Base-by-base conservation (phyloP, 2,329 filamentous ascomycete species). In the Phyllosticta citrichinensis region DNA sequence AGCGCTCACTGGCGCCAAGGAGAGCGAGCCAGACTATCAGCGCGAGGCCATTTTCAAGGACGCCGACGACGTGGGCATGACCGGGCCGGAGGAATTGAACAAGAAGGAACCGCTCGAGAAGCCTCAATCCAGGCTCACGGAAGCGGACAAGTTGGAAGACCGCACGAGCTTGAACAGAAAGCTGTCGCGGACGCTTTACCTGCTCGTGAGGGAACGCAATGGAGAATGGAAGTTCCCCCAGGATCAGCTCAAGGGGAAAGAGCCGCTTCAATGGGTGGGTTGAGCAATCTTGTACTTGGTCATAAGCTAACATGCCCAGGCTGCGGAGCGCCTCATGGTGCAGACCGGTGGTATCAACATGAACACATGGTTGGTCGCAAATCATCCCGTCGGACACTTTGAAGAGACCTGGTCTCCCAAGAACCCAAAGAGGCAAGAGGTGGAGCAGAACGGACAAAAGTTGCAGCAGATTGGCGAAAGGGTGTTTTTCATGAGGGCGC, bases 311-410 rank as follows among this genome's bases (percentile, higher is more conserved):
- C 50, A 25, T n/a, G 2, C 14, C 17, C 58, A 99, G 94, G 87
- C 89, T 53, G 91, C 93, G 47, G 84, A 91, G 71, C 84, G 91
- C 63, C 85, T 91, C 60, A 80, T 97, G 24, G 80, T 87, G 58
- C 81, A 89, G 68, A 80, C 90, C 3, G 91, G 87, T 10, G 94
- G 94, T 62, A 77, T 89, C 63, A 95, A 99, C 81, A 97, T 99
- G 92, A 97, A 97, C 79, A 97, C 91, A 60, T 99, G 94, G 92
- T 84, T 97, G 67, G 89, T 99, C 57, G 93, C 91, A 63, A 91
- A 91, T 68, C 88, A 88, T 62, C 94, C 94, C 11, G 83, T 97
- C 62, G 93, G 92, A 25, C 88, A 97, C 76, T 77, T 88, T 69
- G 80, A 89, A 66, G 78, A 77, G 63, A 77, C 84, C 64, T 81